Base-by-base conservation (phyloP, 2,329 filamentous ascomycete genomes). In the Conoideocrella luteorostrata region DNA sequence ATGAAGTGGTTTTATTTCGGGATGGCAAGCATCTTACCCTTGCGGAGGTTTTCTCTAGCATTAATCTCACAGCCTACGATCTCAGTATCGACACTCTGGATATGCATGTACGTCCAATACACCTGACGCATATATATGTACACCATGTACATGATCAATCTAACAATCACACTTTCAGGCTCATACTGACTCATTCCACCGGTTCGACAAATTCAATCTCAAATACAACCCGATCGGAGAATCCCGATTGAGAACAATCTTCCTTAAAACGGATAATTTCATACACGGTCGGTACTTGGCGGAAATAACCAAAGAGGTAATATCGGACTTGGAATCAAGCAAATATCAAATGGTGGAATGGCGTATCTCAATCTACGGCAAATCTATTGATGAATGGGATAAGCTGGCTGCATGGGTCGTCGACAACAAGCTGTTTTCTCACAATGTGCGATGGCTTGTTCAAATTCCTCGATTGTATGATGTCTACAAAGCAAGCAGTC, bases 311-410 rank as follows among this genome's bases (percentile, higher is more conserved):
- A 95, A 95, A 58, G 93, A 98, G 65, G 93, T 98, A 50, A 96
- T 98, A 43, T 82, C 89, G 3, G 93, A 98, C 74, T 71, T 98
- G 24, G 93, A 98, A 64, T 95, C 91, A 39, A 96, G 90, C 77
- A 98, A 98, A 64, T 98, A 98, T 59, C 93, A 98, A 63, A 96
- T 98, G 86, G 93, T 93, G 2, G 93, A 98, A 68, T 98, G 94
- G 90, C 88, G 93, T 34, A 95, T 98, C 53, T 96, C 90, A 20
- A 88, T 98, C 51, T 98, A 98, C 57, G 93, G 93, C 50, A 86
- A 88, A 60, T 86, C 85, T 3, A 75, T 95, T 32, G 84, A 95
- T 50, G 93, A 98, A 64, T 98, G 93, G 93, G 91, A 97, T 59
- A 98, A 95, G 60, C 78, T 98, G 41, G 93, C 93, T 4, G 88